Base-by-base conservation (phyloP, 2,329 filamentous ascomycete species). In the Incumbomyces delicatus region DNA sequence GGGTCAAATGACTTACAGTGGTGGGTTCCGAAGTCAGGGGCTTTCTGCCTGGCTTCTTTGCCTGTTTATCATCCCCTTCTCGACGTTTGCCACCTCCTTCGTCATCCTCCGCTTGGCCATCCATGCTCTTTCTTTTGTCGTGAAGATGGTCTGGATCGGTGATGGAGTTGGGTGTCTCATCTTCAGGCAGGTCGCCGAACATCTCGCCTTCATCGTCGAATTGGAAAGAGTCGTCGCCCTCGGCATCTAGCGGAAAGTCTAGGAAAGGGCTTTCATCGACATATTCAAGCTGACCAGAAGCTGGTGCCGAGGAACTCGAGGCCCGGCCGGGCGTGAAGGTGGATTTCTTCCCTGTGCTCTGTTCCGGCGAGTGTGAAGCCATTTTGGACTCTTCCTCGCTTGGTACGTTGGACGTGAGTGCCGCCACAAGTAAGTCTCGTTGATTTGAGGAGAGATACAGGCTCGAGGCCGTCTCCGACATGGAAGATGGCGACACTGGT, bases 11-110 rank as follows among this genome's bases (percentile, higher is more conserved):
- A 79, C 89, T 72, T 81, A 96, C 90, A 56, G 89, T 92, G 57
- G 86, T 96, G 18, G 92, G 92, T 66, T 96, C 92, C 17, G 87
- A 94, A 40, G 87, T 96, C 59, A 96, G 74, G 16, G 90, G 92
- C 73, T 98, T 98, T 53, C 92, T 80, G 42, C 92, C 92, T 3
- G 92, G 90, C 70, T 96, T 98, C 78, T 96, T 96, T 18, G 87
- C 80, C 36, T 82, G 75, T 68, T 92, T 95, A 37, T 89, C 87
- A 47, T 87, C 81, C 49, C 83, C 80, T 66, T 94, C 88, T 50
- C 85, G 79, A 54, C 87, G 78, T 71, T 89, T 92, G 49, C 80
- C 78, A 55, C 78, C 79, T 37, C 74, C 75, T 22, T 70, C 71
- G n/a, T 85, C 83, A 1, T 80, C 70, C 6, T 69, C 80, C 44